Base-by-base conservation (phyloP, 1,139 yeast genomes). In the Pichia sp. region DNA sequence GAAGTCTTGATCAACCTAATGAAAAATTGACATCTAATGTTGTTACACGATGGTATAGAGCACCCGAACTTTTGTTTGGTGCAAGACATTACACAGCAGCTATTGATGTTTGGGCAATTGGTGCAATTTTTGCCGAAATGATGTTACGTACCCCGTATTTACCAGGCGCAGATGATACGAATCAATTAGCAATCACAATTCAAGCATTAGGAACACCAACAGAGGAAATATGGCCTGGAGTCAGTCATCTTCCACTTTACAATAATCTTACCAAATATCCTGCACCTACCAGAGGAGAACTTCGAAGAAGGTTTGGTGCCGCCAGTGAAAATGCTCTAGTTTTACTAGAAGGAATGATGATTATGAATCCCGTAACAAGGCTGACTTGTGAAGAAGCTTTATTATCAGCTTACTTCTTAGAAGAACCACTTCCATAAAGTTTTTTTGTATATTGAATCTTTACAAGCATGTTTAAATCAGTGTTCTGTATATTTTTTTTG, bases 171-270 rank as follows among this genome's bases (percentile, higher is more conserved):
- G 92, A 87, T 56, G 98, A 92, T 64, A 68, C 80, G 1, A 96
- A 90, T 60, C 99, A 92, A 64, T 69, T 90, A 39, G 95, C 85
- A 49, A 85, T 89, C 13, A 92, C 97, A 0, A 90, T 92, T 62
- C 78, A 89, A 59, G 98, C 98, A 0, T 69, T 90, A 54, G 99
- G 99, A 0, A 89, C 98, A 0, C 98, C 99, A 3, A 86, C 95
- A 0, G 96, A 90, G 57, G 82, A 76, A 40, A 80, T 73, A 3
- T 92, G 99, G 99, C 95, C 96, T 0, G 88, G 89, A 44, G 94
- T 92, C 1, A 78, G 90, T 1, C 73, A 79, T 50, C 72, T 92
- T 47, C 94, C 96, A 0, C 72, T 80, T 36, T 92, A 87, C 63
- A 80, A 82, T 57, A 78, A 85, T 13, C 68, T 85, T 53, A 76